Evolutionary conservation across 768 basidiomycete genomes (phyloP).

Genomic region (Lentinula edodes): DNA sequence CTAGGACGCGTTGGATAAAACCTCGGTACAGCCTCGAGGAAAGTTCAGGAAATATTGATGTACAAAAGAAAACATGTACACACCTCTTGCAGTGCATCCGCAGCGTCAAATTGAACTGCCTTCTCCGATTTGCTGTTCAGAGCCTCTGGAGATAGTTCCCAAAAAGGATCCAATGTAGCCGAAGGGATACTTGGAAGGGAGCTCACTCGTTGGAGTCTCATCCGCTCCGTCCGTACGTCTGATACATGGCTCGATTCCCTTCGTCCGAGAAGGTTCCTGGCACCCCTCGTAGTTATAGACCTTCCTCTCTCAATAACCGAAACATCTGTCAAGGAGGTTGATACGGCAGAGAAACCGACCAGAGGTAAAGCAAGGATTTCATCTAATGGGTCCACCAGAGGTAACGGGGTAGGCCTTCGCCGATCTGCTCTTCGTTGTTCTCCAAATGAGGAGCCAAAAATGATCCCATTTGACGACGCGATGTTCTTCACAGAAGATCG

Average conservation of each 20-base stretch:
- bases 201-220: neutral
- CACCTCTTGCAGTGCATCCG: neutral
- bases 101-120: neutral
- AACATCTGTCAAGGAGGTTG: neutral
- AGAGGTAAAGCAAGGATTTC: neutral
- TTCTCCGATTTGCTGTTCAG: neutral
- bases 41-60: neutral
- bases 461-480: neutral
- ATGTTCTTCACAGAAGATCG: neutral
- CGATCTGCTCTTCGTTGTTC: neutral
- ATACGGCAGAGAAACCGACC: neutral
- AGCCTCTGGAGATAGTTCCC: neutral
- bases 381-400: neutral
- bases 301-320: neutral
- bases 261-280: neutral
- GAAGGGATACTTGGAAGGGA: slow-evolving; percentile 3
- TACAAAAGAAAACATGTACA: neutral
- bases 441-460: neutral
- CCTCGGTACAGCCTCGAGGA: neutral
- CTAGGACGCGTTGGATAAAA: neutral
- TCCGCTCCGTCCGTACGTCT: neutral
- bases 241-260: neutral
- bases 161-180: neutral
- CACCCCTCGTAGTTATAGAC: neutral
- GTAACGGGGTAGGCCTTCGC: neutral